Percentiles rank a stretch among this genome's conserved stretches.
Evolutionary conservation across 2,329 filamentous ascomycete species (phyloP).

Genomic region (Phyllosticta citrichinensis): DNA sequence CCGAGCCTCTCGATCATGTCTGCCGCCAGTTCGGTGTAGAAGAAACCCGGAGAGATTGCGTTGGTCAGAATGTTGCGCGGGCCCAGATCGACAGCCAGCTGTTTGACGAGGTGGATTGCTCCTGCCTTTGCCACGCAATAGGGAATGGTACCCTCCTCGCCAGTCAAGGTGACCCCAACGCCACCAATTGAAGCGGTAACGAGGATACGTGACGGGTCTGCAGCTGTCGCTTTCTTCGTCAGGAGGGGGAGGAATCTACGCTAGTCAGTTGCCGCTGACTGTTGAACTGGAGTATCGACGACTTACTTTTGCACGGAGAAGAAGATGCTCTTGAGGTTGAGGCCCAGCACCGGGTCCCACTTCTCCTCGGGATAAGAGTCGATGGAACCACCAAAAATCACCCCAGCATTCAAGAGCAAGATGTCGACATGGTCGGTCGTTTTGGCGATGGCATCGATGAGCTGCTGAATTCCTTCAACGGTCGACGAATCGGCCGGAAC

Average conservation of each 20-base stretch:
- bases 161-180: slow-evolving; percentile 27
- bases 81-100: slow-evolving; percentile 30
- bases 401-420: slow-evolving; percentile 30
- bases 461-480: slow-evolving; percentile 24
- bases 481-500: slow-evolving; percentile 30
- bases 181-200: slow-evolving; percentile 28
- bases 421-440: slow-evolving; percentile 26
- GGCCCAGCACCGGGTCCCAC: slow-evolving; percentile 27
- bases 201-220: slow-evolving; percentile 28
- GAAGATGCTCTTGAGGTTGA: slow-evolving; percentile 32
- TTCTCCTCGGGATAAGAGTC: slow-evolving; percentile 26
- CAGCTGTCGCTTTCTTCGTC: slow-evolving; percentile 20
- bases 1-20: slow-evolving; percentile 28
- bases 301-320: slow-evolving; percentile 27
- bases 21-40: slow-evolving; percentile 28
- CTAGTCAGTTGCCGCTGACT: not conserved
- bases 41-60: slow-evolving; percentile 30
- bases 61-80: slow-evolving; percentile 31
- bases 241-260: slow-evolving; percentile 28
- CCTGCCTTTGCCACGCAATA: slow-evolving; percentile 33
- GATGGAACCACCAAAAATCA: slow-evolving; percentile 30
- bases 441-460: slow-evolving; percentile 23
- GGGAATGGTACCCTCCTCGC: slow-evolving; percentile 29
- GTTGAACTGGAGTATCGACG: not conserved
- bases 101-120: slow-evolving; percentile 28